A percentile compares a stretch with the other conserved stretches of the same genome.
Evolutionary conservation across 225 moss, liverwort and hornwort genomes (phyloP).

Genomic region (Climacium dendroides): DNA sequence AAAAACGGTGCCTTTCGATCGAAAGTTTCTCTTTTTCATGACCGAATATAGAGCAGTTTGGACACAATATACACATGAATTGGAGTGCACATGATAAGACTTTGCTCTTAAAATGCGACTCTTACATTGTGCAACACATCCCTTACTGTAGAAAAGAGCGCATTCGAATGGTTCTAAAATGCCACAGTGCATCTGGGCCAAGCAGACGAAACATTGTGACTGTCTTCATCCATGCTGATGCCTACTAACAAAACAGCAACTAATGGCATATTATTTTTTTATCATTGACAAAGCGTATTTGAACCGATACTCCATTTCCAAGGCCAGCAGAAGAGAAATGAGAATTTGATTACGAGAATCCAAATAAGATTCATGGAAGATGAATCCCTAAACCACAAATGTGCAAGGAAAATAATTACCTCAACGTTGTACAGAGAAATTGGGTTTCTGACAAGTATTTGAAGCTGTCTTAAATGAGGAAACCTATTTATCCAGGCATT

Average conservation of each 20-base stretch:
- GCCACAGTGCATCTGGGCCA: background rate
- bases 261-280: background rate
- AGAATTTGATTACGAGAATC: background rate
- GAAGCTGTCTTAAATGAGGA: background rate
- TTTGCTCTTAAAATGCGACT: background rate
- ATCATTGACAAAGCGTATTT: background rate
- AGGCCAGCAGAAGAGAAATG: background rate
- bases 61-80: background rate
- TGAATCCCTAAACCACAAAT: background rate
- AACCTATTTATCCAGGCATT: slow-evolving; percentile 8
- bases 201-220: background rate
- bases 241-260: background rate
- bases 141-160: background rate
- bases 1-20: background rate
- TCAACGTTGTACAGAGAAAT: background rate
- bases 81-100: background rate
- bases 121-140: background rate
- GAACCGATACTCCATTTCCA: background rate
- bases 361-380: background rate
- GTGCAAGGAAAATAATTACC: background rate
- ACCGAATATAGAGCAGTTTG: background rate
- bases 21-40: background rate
- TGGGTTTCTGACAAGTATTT: background rate
- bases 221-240: background rate
- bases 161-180: background rate